Evolutionary conservation across 495 filamentous ascomycete genomes (phyloP), one percentile per base, ranked within the genome.

Genomic region (Talaromyces trachyspermus): DNA sequence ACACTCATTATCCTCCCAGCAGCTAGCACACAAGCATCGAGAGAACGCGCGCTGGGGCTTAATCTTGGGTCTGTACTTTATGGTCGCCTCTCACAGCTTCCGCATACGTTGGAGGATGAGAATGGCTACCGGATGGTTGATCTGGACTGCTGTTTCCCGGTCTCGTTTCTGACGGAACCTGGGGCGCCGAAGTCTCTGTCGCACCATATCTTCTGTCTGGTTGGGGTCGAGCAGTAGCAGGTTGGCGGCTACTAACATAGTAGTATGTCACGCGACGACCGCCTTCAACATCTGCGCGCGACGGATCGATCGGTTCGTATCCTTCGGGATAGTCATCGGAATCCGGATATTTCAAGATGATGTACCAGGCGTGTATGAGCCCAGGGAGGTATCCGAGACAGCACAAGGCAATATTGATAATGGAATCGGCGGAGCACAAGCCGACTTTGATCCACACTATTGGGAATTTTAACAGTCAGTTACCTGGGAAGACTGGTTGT

Each of bases 291-390:
- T 71, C 67, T 5, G 59, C 53, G 58, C 69, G 66, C 69, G 75
- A 57, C 68, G 65, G 80, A 26, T 70, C 68, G 10, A 75, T 69
- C 26, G 69, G 60, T 39, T 82, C 72, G 64, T 92, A 88, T 49
- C 76, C 73, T 51, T 76, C 79, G 18, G 27, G 14, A 5, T 44
- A 36, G 22, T 77, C 64, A 46, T 71, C 68, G 5, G 70, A 68
- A 24, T 96, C 90, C 20, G 94, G 94, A 63, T 85, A 88, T 60
- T 85, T 84, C 60, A 84, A 70, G 72, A 98, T 95, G 67, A 98
- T 95, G 79, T 97, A 98, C 90, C 90, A 97, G 59, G 92, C 78
- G 67, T 98, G 92, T 5, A 98, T 66, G 19, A 97, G 80, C 44
- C 92, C 92, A 17, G 92, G 92, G 52, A 98, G 71, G 65, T 79